These are phyloP conservation scores for Globisporangium camurandrum DNA, from an alignment of 352 stramenopile species.

Conservation along the genomic window DNA sequence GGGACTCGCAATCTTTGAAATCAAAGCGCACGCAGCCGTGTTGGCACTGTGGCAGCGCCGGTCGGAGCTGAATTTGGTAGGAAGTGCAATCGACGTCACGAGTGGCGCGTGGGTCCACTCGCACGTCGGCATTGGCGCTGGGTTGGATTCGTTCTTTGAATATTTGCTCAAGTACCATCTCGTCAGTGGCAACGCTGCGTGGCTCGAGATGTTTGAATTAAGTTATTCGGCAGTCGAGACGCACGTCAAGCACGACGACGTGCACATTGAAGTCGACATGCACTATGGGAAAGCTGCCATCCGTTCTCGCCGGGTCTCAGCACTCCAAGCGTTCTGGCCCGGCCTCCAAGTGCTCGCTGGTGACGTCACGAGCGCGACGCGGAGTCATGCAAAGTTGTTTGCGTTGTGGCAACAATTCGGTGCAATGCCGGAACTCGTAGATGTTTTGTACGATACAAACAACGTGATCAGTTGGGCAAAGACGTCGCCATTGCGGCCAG, in stretches of 20 bases:
- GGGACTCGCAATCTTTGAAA: slow-evolving; percentile 47
- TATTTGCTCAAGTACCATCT: slow-evolving; percentile 97
- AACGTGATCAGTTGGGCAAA: slow-evolving; percentile 69
- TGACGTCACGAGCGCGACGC: slow-evolving; percentile 85
- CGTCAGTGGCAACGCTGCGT: slow-evolving; percentile 88
- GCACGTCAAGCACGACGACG: slow-evolving; percentile 63
- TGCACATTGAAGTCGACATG: slow-evolving; percentile 88
- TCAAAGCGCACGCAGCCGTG: slow-evolving; percentile 49
- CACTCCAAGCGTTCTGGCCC: slow-evolving; percentile 95
- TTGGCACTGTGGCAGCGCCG: slow-evolving; percentile 71
- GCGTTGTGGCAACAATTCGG: slow-evolving; percentile 92
- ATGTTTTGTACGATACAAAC: slow-evolving; percentile 46
- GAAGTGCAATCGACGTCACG: slow-evolving; percentile 91
- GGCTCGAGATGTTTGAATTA: slow-evolving; percentile 90
- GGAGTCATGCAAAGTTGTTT: slow-evolving; percentile 91
- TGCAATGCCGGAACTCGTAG: slow-evolving; percentile 93
- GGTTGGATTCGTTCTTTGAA: slow-evolving; percentile 97
- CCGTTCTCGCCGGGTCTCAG: slow-evolving; percentile 62
- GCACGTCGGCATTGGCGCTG: slow-evolving; percentile 85
- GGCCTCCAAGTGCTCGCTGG: slow-evolving; percentile 93
- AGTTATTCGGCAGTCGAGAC: slow-evolving; percentile 75
- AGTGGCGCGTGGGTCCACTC: slow-evolving; percentile 79
- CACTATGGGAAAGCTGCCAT: slow-evolving; percentile 47
- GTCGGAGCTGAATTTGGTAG: slow-evolving; percentile 87
- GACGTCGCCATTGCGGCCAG: slow-evolving; percentile 92